Conservation (phyloP, 495 filamentous ascomycete genomes). For the Hypomontagnella submonticulosa region DNA sequence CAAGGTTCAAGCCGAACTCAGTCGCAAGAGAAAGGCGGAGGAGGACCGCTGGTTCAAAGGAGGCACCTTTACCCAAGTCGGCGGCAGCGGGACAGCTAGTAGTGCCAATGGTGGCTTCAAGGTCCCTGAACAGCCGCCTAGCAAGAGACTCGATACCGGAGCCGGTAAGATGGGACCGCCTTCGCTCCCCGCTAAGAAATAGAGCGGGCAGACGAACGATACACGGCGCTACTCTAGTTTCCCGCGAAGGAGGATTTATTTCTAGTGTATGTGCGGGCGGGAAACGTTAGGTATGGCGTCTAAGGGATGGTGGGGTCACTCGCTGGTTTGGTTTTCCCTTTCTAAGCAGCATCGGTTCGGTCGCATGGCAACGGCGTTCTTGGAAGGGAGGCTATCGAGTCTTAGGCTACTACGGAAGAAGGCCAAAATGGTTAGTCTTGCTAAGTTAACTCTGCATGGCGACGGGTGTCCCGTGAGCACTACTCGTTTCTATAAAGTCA, state of each 20-base stretch:
- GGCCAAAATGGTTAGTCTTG: slow-evolving; percentile 22
- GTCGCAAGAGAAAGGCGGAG: slow-evolving; percentile 88
- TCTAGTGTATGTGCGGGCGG: slow-evolving; percentile 10
- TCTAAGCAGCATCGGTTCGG: slow-evolving; percentile 30
- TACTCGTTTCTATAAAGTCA: slow-evolving; percentile 14
- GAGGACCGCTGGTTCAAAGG: slow-evolving; percentile 96
- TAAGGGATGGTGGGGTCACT: slow-evolving; percentile 25
- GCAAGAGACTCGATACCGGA: slow-evolving; percentile 68
- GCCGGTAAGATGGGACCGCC: slow-evolving; percentile 59
- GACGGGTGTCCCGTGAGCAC: slow-evolving; percentile 5
- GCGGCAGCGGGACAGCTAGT: slow-evolving; percentile 53
- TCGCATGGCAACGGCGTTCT: slow-evolving; percentile 42
- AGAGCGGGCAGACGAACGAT: background rate
- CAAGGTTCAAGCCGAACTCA: slow-evolving; percentile 84
- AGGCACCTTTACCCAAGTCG: slow-evolving; percentile 93
- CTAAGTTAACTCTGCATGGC: slow-evolving; percentile 24
- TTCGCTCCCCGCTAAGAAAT: slow-evolving; percentile 45
- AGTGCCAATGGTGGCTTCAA: slow-evolving; percentile 56
- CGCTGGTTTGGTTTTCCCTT: slow-evolving; percentile 16
- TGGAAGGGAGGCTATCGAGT: slow-evolving; percentile 24
- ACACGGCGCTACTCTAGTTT: background rate
- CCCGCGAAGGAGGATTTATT: slow-evolving; percentile 10
- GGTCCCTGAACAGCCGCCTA: slow-evolving; percentile 70
- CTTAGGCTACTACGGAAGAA: slow-evolving; percentile 12
- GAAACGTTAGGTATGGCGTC: slow-evolving; percentile 27